These are phyloP conservation scores for Cucurbita moschata DNA, from an alignment of 306 rosid genomes.

Conservation along the genomic window DNA sequence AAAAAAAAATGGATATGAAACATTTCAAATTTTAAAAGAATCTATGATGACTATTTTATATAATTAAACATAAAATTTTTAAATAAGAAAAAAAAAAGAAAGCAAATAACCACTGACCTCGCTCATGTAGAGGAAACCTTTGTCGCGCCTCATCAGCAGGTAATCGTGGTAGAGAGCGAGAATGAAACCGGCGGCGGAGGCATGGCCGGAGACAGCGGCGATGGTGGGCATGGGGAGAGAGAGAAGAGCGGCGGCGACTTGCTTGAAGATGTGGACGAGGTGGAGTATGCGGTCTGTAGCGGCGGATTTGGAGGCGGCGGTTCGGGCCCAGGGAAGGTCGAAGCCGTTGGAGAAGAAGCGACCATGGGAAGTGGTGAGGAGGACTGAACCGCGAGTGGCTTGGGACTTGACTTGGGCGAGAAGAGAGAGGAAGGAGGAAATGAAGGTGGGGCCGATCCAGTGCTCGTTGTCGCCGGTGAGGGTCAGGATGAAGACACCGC, in stretches of 20 bases:
- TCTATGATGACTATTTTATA: no score
- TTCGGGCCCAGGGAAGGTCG: conserved; percentile 50
- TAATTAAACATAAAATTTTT: no score
- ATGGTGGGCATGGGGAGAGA: conserved; percentile 69
- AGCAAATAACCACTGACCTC: conserved; percentile 19
- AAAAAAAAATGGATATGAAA: no score
- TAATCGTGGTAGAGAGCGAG: conserved; percentile 57
- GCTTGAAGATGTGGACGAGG: conserved; percentile 35
- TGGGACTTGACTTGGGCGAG: conserved; percentile 27
- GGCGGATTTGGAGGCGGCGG: conserved; percentile 28
- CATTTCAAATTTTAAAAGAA: no score
- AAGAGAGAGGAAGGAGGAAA: conserved; percentile 31
- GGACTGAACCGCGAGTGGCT: conserved; percentile 45
- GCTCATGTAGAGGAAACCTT: conserved; percentile 57
- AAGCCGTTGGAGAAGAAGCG: conserved; percentile 69
- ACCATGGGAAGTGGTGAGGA: conserved; percentile 60
- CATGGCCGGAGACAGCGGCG: conserved; percentile 60
- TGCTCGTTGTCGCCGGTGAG: conserved; percentile 48
- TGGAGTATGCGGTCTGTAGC: conserved; percentile 23
- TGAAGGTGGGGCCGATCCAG: conserved; percentile 37
- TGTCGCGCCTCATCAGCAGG: conserved; percentile 43
- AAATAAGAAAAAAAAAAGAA: no score
- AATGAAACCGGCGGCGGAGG: conserved; percentile 44
- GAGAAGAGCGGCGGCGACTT: conserved; percentile 38
- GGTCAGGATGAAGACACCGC: conserved; percentile 34